These are phyloP conservation scores for Claviceps digitariae DNA, from an alignment of 2,329 filamentous ascomycete species.

Conservation along the genomic window DNA sequence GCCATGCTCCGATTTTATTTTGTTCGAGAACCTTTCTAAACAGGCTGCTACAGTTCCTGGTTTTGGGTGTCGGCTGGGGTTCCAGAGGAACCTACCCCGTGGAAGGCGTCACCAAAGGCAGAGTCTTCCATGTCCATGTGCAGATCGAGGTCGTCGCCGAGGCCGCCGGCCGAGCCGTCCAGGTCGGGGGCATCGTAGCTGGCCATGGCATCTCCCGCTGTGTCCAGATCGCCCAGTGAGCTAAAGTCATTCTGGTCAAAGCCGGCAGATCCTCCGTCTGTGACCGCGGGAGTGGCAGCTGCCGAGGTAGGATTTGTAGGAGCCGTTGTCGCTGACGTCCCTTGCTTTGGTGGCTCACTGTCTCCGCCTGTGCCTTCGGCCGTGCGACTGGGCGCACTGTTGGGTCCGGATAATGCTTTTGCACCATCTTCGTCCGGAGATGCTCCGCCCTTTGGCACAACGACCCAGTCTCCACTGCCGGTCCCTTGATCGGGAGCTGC, in stretches of 20 bases:
- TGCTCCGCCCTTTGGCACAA: conserved; percentile 51
- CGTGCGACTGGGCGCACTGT: background rate
- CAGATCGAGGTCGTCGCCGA: conserved; percentile 44
- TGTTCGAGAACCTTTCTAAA: too few relatives aligned
- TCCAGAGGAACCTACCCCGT: conserved; percentile 37
- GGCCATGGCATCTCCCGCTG: conserved; percentile 57
- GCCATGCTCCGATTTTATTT: too few relatives aligned
- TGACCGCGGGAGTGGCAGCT: conserved; percentile 29
- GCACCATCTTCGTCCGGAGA: conserved; percentile 23
- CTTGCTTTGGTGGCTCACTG: conserved; percentile 5
- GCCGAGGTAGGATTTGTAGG: conserved; percentile 27
- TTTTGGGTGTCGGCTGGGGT: conserved; percentile 23
- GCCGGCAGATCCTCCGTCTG: conserved; percentile 28
- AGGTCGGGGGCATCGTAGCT: conserved; percentile 48
- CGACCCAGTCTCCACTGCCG: conserved; percentile 57
- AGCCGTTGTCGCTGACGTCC: conserved; percentile 7
- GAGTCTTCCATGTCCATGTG: conserved; percentile 63
- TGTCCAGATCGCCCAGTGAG: conserved; percentile 52
- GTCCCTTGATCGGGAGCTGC: conserved; percentile 37
- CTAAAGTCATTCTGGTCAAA: conserved; percentile 48
- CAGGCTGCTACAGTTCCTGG: conserved; percentile 18
- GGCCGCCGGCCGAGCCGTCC: conserved; percentile 28
- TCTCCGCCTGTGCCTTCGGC: background rate
- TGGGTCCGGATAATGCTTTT: conserved; percentile 4
- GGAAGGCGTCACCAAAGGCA: conserved; percentile 74